A percentile compares a stretch with the other conserved stretches of the same genome.
Conservation (phyloP, 2,329 filamentous ascomycete genomes). For the Aspergillus felis region DNA sequence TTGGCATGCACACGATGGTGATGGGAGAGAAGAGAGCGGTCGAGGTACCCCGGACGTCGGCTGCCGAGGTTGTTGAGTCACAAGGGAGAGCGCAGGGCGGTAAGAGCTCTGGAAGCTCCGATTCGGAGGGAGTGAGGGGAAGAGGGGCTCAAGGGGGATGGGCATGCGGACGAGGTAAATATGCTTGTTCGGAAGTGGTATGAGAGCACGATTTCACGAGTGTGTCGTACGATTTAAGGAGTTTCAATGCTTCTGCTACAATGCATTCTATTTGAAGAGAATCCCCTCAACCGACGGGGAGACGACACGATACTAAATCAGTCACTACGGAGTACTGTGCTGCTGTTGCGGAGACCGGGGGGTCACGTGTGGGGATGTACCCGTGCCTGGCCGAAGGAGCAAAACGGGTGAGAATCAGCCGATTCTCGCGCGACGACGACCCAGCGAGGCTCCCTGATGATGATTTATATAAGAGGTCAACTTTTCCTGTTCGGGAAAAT, state of each 20-base stretch:
- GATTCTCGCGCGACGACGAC: neutral
- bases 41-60: neutral
- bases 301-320: neutral
- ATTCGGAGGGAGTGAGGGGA: neutral
- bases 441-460: neutral
- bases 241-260: neutral
- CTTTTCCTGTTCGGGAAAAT: neutral
- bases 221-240: neutral
- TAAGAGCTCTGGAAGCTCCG: neutral
- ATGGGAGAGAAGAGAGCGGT: neutral
- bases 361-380: conserved; percentile 22
- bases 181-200: neutral
- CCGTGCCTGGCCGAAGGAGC: conserved; percentile 20
- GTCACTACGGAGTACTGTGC: conserved; percentile 12
- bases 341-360: conserved; percentile 21
- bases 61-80: neutral
- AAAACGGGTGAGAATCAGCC: conserved; percentile 3
- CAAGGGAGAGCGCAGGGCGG: neutral
- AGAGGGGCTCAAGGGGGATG: conserved; percentile 2
- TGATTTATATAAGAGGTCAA: neutral
- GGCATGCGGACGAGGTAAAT: neutral
- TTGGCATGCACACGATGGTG: neutral
- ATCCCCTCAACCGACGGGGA: neutral
- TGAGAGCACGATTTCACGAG: neutral
- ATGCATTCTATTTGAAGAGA: neutral